Conservation (phyloP, 2,329 filamentous ascomycete genomes). For the Paecilomyces formosus region DNA sequence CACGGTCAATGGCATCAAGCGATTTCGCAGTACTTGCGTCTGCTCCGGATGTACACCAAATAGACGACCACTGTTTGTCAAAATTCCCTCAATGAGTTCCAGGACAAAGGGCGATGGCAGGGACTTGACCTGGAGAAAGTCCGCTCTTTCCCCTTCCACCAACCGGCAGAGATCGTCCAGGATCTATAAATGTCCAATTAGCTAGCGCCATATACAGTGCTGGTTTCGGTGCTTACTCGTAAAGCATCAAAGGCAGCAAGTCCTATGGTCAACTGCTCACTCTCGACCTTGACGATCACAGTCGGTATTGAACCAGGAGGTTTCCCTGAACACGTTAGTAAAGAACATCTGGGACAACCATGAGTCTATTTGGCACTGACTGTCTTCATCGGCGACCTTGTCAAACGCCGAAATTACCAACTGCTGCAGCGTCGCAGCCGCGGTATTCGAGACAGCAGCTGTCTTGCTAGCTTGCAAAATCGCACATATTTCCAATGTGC, state of each 20-base stretch:
- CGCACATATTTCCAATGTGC: slow-evolving; percentile 82
- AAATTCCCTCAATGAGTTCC: slow-evolving; percentile 83
- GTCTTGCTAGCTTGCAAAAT: slow-evolving; percentile 87
- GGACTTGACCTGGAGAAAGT: slow-evolving; percentile 71
- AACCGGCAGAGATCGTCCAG: slow-evolving; percentile 86
- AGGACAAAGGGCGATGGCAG: slow-evolving; percentile 77
- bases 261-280: slow-evolving; percentile 59
- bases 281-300: slow-evolving; percentile 60
- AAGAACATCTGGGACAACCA: neutral
- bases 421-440: slow-evolving; percentile 92
- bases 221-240: slow-evolving; percentile 43
- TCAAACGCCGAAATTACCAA: slow-evolving; percentile 89
- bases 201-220: slow-evolving; percentile 6
- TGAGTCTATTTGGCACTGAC: slow-evolving; percentile 39
- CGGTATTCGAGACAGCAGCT: slow-evolving; percentile 88
- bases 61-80: slow-evolving; percentile 76
- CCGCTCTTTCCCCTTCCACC: slow-evolving; percentile 73
- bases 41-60: slow-evolving; percentile 76
- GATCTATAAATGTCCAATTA: slow-evolving; percentile 43
- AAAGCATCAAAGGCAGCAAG: slow-evolving; percentile 80
- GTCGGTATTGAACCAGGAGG: slow-evolving; percentile 47
- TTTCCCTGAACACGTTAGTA: slow-evolving; percentile 11
- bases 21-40: slow-evolving; percentile 64
- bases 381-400: slow-evolving; percentile 76
- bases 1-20: slow-evolving; percentile 77